Evolutionary conservation across 225 moss, liverwort and hornwort genomes (phyloP).

Genomic region (Asterella californica): DNA sequence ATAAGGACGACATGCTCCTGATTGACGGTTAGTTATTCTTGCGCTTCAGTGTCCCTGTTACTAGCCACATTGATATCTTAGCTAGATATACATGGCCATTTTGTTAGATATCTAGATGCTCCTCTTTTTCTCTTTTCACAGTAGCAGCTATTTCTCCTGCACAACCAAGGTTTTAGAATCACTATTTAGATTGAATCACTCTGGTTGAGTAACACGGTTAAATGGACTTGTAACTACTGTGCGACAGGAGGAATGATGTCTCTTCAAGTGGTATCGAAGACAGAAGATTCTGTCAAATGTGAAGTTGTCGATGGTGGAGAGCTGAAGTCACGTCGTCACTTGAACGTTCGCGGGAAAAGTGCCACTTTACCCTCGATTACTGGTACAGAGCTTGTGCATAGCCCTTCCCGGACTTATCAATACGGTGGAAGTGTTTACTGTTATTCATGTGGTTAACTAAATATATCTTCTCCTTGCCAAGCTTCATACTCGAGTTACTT

Average conservation of each 20-base stretch:
- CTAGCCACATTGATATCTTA: not conserved
- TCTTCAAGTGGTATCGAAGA: conserved; percentile 80
- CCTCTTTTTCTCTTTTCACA: not conserved
- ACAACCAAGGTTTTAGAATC: too few relatives aligned
- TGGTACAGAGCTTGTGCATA: conserved; percentile 36
- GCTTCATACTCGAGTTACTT: not conserved
- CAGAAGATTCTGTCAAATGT: conserved; percentile 68
- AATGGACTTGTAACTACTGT: conserved; percentile 16
- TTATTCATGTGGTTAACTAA: not conserved
- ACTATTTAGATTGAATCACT: too few relatives aligned
- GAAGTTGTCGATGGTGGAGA: conserved; percentile 95
- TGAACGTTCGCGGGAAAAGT: conserved; percentile 99
- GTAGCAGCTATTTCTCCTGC: too few relatives aligned
- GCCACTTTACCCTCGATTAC: conserved; percentile 97
- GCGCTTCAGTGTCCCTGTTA: not conserved
- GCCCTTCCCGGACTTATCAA: not conserved
- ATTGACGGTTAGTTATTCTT: conserved; percentile 61
- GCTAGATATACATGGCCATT: not conserved
- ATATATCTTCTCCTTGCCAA: not conserved
- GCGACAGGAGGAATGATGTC: conserved; percentile 99
- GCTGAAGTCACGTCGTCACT: conserved; percentile 89
- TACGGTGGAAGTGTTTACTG: not conserved
- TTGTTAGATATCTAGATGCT: not conserved
- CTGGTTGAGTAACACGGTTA: too few relatives aligned
- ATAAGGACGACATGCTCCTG: conserved; percentile 70